Base-by-base conservation (phyloP, 495 filamentous ascomycete genomes). In the Xylaria scruposa region DNA sequence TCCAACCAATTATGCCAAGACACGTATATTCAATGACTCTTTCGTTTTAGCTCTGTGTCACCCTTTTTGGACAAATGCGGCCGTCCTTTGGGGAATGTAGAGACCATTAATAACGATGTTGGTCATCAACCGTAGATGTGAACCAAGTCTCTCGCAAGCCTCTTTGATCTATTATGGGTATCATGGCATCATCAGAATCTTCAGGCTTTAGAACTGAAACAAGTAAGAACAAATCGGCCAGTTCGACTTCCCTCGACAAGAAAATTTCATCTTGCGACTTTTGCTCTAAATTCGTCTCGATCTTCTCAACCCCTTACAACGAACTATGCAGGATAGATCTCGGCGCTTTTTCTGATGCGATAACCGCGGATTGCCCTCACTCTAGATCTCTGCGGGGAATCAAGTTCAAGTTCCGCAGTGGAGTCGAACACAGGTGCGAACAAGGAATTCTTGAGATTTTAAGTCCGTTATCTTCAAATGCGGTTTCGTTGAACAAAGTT, bases 1-100 rank as follows among this genome's bases (percentile, higher is more conserved):
- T 60, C 33, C 33, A 60, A 38, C 58, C 58, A 60, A 60, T 60
- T 40, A 40, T 60, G n/a, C 58, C 0, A 38, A 21, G 33, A 60
- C 58, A 38, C 58, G 58, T 60, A 21, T 12, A 1, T 19, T 33
- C 15, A 60, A 31, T n/a, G 56, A n/a, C 26, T 31, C 53, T 13
- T n/a, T 4, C 9, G 31, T 19, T 40, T 38, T 12, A 60, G 31
- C 17, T 60, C 8, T 60, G 9, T n/a, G 19, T 17, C 12, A 31
- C 9, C 21, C 15, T 2, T 19, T 4, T 0, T 3, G 8, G 31
- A 36, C 2, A 33, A 58, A 36, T 59, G 1, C 0, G 29, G 5
- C 0, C 7, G 8, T 31, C 1, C 3, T 7, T 31, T 6, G 0
- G 9, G 12, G 24, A 56, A 56, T 17, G 9, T 9, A 38, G 58